phyloP scores from a whole-genome alignment of 495 filamentous ascomycete species.

The Penicillium desertorum region DNA sequence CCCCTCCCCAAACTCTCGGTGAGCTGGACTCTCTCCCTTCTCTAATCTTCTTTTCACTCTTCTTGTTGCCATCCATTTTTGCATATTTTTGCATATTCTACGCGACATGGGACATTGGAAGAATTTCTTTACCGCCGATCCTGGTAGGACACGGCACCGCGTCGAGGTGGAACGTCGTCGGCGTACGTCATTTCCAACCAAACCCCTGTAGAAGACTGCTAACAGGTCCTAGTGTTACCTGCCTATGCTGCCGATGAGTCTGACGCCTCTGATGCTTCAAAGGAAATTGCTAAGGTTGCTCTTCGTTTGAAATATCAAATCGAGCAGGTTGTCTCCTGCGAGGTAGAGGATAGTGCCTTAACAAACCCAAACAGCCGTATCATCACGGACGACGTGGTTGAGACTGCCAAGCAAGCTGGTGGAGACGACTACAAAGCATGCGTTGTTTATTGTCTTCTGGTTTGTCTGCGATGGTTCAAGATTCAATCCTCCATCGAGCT shows the following conservation, averaged over 20 bases:
- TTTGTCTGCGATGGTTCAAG: conserved; percentile 91
- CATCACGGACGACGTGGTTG: conserved; percentile 75
- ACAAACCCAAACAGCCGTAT: conserved; percentile 78
- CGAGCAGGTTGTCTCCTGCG: conserved; percentile 83
- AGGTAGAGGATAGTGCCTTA: conserved; percentile 69
- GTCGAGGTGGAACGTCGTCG: conserved; percentile 36
- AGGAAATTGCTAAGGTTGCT: conserved; percentile 81
- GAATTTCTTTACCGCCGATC: conserved; percentile 33
- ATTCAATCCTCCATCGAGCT: conserved; percentile 76
- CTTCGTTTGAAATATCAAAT: conserved; percentile 89
- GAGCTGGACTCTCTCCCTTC: not conserved
- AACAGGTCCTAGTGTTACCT: conserved; percentile 37
- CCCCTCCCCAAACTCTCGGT: not conserved
- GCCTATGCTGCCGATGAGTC: conserved; percentile 36
- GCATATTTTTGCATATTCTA: not conserved
- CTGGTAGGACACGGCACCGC: conserved; percentile 26
- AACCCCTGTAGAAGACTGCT: conserved; percentile 21
- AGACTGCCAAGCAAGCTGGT: conserved; percentile 77
- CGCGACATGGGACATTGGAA: conserved; percentile 39
- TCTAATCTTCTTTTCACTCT: not conserved
- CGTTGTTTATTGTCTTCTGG: conserved; percentile 80
- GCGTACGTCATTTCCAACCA: conserved; percentile 39
- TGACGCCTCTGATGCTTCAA: conserved; percentile 54
- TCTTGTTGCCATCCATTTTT: not conserved
- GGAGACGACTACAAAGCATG: conserved; percentile 72